Percentiles rank a stretch among this genome's conserved stretches.
phyloP scores from a whole-genome alignment of 2,329 filamentous ascomycete species.

The Alternaria solani region DNA sequence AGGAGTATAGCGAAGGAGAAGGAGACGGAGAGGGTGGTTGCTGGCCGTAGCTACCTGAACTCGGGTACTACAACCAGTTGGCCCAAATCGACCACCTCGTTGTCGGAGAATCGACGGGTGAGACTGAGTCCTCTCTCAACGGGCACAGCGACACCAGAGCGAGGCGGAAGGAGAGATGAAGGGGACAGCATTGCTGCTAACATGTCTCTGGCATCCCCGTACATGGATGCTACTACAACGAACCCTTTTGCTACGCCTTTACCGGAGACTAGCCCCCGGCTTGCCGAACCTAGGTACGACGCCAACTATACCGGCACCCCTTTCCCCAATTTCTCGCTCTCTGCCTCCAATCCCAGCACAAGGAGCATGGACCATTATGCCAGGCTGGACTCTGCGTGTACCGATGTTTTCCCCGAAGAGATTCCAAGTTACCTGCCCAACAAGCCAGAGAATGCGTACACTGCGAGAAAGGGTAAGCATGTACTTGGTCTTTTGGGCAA shows the following conservation, averaged over 20 bases:
- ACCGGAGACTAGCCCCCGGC: background rate
- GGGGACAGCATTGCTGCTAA: background rate
- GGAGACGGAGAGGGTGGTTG: background rate
- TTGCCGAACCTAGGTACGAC: background rate
- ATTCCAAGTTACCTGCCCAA: background rate
- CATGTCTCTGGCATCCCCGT: background rate
- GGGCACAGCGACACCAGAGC: background rate
- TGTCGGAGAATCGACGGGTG: conserved; percentile 28
- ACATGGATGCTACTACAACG: background rate
- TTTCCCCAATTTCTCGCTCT: background rate
- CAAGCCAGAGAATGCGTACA: conserved; percentile 13
- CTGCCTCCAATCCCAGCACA: background rate
- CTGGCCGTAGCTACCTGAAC: conserved; percentile 12
- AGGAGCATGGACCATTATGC: background rate
- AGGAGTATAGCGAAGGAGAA: background rate
- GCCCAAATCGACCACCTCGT: conserved; percentile 21
- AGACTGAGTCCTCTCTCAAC: conserved; percentile 19
- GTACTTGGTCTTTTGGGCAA: conserved; percentile 23
- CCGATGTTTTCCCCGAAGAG: background rate
- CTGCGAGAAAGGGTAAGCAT: conserved; percentile 32
- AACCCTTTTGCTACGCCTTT: background rate
- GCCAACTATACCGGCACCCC: no score
- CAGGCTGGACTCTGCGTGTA: conserved; percentile 14
- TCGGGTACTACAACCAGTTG: conserved; percentile 6
- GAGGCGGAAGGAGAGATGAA: no score